phyloP scores from a whole-genome alignment of 2,329 filamentous ascomycete genomes.

The Nemania abortiva region DNA sequence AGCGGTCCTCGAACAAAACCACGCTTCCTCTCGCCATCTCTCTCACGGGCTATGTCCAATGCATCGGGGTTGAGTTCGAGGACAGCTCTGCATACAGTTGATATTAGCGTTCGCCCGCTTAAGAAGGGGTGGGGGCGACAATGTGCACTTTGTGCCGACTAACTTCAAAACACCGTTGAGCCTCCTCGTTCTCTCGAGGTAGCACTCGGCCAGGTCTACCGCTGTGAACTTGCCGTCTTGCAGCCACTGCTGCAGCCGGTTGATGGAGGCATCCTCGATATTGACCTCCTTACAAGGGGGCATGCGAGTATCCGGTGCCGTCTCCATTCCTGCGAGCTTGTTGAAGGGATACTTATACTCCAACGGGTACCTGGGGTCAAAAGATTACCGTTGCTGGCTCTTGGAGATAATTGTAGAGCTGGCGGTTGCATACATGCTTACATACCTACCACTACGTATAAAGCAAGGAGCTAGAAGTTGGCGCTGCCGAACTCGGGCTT shows the following conservation, averaged over 20 bases:
- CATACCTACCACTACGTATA: background rate
- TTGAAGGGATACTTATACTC: background rate
- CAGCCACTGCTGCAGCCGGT: slow-evolving; percentile 33
- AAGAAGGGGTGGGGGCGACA: background rate
- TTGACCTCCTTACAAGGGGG: slow-evolving; percentile 33
- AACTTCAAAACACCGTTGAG: slow-evolving; percentile 30
- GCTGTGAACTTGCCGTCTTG: slow-evolving; percentile 29
- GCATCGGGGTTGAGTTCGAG: slow-evolving; percentile 77
- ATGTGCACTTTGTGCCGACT: background rate
- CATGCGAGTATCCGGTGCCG: slow-evolving; percentile 20
- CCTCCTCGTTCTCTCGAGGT: slow-evolving; percentile 32
- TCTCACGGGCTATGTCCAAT: slow-evolving; percentile 68
- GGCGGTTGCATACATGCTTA: background rate
- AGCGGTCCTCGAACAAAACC: slow-evolving; percentile 73
- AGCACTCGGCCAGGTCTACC: slow-evolving; percentile 31
- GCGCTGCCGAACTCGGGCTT: slow-evolving; percentile 13
- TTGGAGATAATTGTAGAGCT: background rate
- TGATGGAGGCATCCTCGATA: slow-evolving; percentile 39
- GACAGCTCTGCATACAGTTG: slow-evolving; percentile 59
- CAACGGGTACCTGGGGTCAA: background rate
- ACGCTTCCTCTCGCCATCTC: slow-evolving; percentile 70
- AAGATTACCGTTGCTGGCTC: too few species aligned
- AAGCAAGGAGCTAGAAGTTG: background rate
- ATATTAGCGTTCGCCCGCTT: background rate
- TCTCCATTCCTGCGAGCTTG: slow-evolving; percentile 22